phyloP scores from a whole-genome alignment of 768 basidiomycete species.

The Ramaria sp. region DNA sequence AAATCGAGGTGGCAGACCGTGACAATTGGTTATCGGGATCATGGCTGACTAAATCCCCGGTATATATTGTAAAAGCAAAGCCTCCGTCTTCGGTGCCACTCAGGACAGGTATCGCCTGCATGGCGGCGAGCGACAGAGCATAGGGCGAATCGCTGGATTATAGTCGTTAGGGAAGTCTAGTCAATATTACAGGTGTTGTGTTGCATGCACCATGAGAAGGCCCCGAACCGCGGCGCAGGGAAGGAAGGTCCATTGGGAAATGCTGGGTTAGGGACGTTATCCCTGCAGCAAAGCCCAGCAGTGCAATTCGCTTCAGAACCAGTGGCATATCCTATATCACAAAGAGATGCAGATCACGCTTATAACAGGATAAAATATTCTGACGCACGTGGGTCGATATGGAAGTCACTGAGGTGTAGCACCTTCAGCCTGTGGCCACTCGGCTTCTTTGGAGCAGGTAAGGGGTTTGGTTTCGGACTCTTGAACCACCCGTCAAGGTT shows the following conservation, averaged over 20 bases:
- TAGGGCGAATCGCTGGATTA: constrained; percentile 49
- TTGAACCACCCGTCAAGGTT: constrained; percentile 61
- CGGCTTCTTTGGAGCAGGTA: constrained; percentile 44
- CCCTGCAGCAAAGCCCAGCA: constrained; percentile 53
- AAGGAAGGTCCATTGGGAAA: constrained; percentile 37
- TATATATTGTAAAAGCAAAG: constrained; percentile 57
- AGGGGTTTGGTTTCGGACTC: constrained; percentile 63
- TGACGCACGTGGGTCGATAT: constrained; percentile 56
- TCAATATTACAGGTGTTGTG: no score
- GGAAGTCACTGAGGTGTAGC: constrained; percentile 67
- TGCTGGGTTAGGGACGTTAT: constrained; percentile 23
- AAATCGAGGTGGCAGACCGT: constrained; percentile 26
- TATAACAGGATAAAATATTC: not conserved
- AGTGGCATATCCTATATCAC: constrained; percentile 47
- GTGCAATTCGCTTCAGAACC: constrained; percentile 67
- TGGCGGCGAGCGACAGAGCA: constrained; percentile 44
- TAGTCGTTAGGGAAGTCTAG: not conserved
- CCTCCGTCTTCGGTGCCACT: constrained; percentile 48
- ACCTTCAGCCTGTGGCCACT: constrained; percentile 62
- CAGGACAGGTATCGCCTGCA: constrained; percentile 58
- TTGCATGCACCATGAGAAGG: constrained; percentile 41
- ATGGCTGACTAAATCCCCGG: constrained; percentile 67
- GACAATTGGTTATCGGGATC: constrained; percentile 55
- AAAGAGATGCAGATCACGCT: not conserved
- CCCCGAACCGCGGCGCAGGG: constrained; percentile 60